Evolutionary conservation across 2,329 filamentous ascomycete species (phyloP).

Genomic region (Colletotrichum sp.): DNA sequence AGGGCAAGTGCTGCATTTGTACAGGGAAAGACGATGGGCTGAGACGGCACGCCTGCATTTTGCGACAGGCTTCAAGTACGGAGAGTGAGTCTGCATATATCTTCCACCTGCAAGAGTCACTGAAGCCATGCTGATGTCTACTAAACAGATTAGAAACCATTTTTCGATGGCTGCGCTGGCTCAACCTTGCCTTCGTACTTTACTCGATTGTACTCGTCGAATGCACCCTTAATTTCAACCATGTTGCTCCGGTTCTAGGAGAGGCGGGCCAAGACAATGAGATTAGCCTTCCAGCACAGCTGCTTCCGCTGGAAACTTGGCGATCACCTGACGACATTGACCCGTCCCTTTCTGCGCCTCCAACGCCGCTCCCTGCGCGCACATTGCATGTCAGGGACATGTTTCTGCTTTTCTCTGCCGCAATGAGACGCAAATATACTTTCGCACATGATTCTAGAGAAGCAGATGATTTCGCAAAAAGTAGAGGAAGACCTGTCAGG

Average conservation of each 20-base stretch:
- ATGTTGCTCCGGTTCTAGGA: constrained; percentile 26
- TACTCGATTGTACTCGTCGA: constrained; percentile 29
- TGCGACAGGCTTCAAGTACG: constrained; percentile 24
- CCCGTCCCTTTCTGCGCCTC: neutral
- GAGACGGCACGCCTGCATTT: constrained; percentile 18
- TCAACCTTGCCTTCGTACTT: constrained; percentile 29
- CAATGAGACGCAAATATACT: neutral
- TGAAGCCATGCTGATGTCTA: neutral
- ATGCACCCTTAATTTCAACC: constrained; percentile 30
- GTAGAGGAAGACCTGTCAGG: neutral
- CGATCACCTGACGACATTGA: constrained; percentile 7
- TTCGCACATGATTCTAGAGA: neutral
- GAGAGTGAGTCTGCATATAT: constrained; percentile 20
- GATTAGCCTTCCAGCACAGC: constrained; percentile 25
- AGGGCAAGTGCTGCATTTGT: neutral
- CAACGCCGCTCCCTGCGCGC: neutral
- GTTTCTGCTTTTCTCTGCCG: neutral
- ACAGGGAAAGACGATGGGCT: neutral
- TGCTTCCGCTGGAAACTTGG: constrained; percentile 24
- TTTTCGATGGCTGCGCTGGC: constrained; percentile 26
- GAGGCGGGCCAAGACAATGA: constrained; percentile 15
- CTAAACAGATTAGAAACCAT: constrained; percentile 20
- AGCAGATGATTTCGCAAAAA: neutral
- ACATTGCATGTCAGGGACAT: neutral
- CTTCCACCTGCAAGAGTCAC: no score